These are phyloP conservation scores for Ustilaginoidea virens DNA, from an alignment of 2,329 filamentous ascomycete genomes.

Conservation along the genomic window DNA sequence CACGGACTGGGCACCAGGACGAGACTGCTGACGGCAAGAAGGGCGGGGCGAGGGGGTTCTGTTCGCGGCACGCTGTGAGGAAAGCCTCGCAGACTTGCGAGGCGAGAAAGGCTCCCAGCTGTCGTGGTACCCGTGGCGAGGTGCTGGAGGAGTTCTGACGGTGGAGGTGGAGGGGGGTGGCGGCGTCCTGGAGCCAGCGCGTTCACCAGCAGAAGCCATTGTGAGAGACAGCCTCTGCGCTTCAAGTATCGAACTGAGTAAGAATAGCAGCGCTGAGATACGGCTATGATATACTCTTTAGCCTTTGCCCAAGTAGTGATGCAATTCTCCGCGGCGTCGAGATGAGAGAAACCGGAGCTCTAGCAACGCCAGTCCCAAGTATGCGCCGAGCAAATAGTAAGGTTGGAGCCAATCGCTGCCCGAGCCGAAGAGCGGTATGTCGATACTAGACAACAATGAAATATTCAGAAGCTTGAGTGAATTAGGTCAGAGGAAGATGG, in stretches of 20 bases:
- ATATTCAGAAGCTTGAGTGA: not conserved
- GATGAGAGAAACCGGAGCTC: conserved; percentile 6
- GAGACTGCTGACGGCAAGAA: conserved; percentile 15
- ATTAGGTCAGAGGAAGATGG: conserved; percentile 2
- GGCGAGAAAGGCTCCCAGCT: conserved; percentile 59
- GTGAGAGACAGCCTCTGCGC: conserved; percentile 5
- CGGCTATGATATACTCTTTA: no score
- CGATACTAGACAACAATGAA: conserved; percentile 3
- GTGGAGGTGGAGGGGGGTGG: conserved; percentile 39
- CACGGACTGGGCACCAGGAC: conserved; percentile 19
- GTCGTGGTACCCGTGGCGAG: conserved; percentile 51
- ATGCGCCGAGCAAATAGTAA: not conserved
- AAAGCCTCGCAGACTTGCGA: conserved; percentile 52
- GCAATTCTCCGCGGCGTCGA: conserved; percentile 6
- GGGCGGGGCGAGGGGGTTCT: conserved; percentile 40
- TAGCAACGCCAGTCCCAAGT: conserved; percentile 2
- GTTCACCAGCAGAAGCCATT: conserved; percentile 12
- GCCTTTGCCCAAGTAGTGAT: not conserved
- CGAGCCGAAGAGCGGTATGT: not conserved
- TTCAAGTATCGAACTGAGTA: not conserved
- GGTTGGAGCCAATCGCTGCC: not conserved
- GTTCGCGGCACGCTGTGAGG: conserved; percentile 33
- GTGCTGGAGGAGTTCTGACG: conserved; percentile 53
- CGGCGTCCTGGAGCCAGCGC: conserved; percentile 29
- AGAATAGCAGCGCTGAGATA: no score